phyloP scores from a whole-genome alignment of 805 yeast species.

The Kodamaea hsintzibuensis region DNA sequence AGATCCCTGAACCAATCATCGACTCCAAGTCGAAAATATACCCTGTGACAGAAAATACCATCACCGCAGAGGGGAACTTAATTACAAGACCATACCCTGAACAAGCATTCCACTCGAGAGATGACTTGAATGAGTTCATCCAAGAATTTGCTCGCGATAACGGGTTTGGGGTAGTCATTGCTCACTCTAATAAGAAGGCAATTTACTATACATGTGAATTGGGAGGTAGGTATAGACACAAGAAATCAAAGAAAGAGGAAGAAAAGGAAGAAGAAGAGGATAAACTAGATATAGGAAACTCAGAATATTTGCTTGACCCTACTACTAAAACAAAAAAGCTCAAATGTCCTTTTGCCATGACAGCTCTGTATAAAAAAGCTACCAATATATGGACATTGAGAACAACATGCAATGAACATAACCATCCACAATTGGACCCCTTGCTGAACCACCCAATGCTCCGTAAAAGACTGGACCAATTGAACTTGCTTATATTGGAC shows the following conservation, averaged over 20 bases:
- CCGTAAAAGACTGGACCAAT: constrained; percentile 53
- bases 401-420: constrained; percentile 57
- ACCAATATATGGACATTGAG: constrained; percentile 52
- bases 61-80: constrained; percentile 49
- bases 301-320: constrained; percentile 38
- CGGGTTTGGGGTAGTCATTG: constrained; percentile 60
- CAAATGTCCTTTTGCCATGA: constrained; percentile 60
- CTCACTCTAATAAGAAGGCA: constrained; percentile 58
- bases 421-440: constrained; percentile 59
- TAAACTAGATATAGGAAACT: constrained; percentile 21
- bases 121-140: constrained; percentile 53
- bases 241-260: constrained; percentile 31
- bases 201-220: constrained; percentile 60
- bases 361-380: constrained; percentile 53
- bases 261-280: constrained; percentile 22
- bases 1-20: constrained; percentile 47
- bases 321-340: constrained; percentile 51
- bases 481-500: constrained; percentile 51
- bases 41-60: constrained; percentile 45
- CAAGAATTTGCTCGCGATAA: constrained; percentile 57
- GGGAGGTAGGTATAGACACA: constrained; percentile 57
- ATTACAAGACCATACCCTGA: constrained; percentile 57
- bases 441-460: constrained; percentile 57
- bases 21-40: constrained; percentile 44
- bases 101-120: constrained; percentile 50